phyloP scores from a whole-genome alignment of 768 basidiomycete genomes.

The Tulasnella sp. region DNA sequence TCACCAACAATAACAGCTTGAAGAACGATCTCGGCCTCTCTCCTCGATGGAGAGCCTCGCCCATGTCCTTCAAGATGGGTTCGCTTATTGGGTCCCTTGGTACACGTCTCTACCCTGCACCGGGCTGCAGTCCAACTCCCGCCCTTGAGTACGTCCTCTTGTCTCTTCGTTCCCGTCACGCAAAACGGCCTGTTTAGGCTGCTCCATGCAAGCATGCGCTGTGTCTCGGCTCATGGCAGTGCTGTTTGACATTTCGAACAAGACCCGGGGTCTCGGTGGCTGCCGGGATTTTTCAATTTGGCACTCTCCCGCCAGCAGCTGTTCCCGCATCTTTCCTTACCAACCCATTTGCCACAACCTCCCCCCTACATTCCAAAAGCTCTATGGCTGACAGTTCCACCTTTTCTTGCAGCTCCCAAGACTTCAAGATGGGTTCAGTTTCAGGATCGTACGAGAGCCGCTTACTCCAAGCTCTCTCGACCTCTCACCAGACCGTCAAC shows the following conservation, averaged over 20 bases:
- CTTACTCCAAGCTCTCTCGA: slow-evolving; percentile 57
- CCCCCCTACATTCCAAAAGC: not conserved
- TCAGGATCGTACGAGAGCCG: slow-evolving; percentile 49
- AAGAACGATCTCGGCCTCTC: slow-evolving; percentile 5
- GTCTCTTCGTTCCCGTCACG: not conserved
- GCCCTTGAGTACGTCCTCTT: slow-evolving; percentile 8
- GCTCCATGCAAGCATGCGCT: not conserved
- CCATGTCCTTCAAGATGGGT: slow-evolving; percentile 24
- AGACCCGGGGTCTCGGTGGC: not conserved
- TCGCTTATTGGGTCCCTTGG: slow-evolving; percentile 17
- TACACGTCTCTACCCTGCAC: slow-evolving; percentile 17
- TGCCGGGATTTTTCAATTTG: not conserved
- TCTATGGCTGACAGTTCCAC: not conserved
- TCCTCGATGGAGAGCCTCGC: slow-evolving; percentile 16
- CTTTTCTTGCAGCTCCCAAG: slow-evolving; percentile 34
- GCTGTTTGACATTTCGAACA: not conserved
- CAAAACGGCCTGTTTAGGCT: not conserved
- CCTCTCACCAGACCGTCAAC: slow-evolving; percentile 41
- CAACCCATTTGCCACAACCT: not conserved
- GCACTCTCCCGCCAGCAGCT: not conserved
- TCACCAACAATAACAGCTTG: not conserved
- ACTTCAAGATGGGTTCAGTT: slow-evolving; percentile 42
- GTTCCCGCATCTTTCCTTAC: not conserved
- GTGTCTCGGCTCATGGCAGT: not conserved
- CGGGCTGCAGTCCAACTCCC: slow-evolving; percentile 20